Conservation (phyloP, 352 stramenopile genomes). For the Phytophthora lateralis region DNA sequence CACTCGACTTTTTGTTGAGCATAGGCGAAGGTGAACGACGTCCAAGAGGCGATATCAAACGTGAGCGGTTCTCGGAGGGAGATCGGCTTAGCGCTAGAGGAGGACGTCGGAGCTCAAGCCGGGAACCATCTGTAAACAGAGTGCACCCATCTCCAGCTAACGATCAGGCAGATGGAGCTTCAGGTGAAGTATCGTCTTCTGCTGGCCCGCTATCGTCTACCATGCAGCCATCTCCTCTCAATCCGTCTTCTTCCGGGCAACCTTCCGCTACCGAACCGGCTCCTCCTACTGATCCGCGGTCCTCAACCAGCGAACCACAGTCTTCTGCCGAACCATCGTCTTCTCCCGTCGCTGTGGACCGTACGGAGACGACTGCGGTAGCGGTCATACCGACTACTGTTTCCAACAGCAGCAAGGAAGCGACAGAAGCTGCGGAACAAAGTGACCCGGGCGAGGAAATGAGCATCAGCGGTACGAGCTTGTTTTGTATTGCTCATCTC, state of each 20-base stretch:
- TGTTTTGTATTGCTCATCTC: background rate
- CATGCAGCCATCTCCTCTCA: background rate
- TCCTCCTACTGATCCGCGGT: background rate
- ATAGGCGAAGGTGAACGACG: slow-evolving; percentile 11
- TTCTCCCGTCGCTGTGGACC: slow-evolving; percentile 18
- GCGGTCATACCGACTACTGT: slow-evolving; percentile 8
- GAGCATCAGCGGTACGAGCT: slow-evolving; percentile 38
- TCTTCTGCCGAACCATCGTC: slow-evolving; percentile 20
- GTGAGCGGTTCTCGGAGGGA: slow-evolving; percentile 3
- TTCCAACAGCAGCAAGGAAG: slow-evolving; percentile 12
- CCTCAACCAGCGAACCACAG: slow-evolving; percentile 4
- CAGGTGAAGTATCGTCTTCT: background rate
- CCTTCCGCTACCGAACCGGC: background rate
- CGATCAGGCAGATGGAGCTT: slow-evolving; percentile 7
- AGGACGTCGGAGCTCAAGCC: slow-evolving; percentile 17
- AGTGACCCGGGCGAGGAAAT: slow-evolving; percentile 39
- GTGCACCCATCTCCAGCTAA: background rate
- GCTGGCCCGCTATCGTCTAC: background rate
- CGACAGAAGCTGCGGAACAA: slow-evolving; percentile 13
- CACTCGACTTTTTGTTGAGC: slow-evolving; percentile 49
- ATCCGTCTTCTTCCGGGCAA: background rate
- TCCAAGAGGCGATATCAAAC: slow-evolving; percentile 13
- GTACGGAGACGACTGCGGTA: slow-evolving; percentile 6
- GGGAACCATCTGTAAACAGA: slow-evolving; percentile 12
- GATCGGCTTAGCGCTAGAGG: slow-evolving; percentile 6